phyloP scores from a whole-genome alignment of 352 stramenopile genomes.

The Phytopythium delawarense region DNA sequence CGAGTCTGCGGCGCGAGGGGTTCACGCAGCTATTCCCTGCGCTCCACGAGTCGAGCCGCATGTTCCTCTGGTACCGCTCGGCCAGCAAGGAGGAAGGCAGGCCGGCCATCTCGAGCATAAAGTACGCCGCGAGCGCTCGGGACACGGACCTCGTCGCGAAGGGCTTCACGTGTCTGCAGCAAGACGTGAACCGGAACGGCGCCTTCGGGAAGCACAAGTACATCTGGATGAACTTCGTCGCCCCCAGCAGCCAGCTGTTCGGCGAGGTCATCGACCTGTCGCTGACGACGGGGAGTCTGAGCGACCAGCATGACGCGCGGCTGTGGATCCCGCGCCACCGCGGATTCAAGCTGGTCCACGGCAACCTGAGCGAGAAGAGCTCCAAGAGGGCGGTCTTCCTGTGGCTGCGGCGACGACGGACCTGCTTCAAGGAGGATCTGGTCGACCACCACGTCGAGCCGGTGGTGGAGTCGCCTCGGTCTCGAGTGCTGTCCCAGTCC shows the following conservation, averaged over 20 bases:
- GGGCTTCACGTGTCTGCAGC: constrained; percentile 70
- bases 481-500: constrained; percentile 31
- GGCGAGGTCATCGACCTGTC: constrained; percentile 68
- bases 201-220: constrained; percentile 73
- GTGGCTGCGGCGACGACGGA: constrained; percentile 45
- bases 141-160: constrained; percentile 74
- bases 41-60: constrained; percentile 37
- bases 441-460: constrained; percentile 40
- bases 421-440: constrained; percentile 40
- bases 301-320: constrained; percentile 55
- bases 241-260: constrained; percentile 34
- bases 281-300: constrained; percentile 58
- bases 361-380: constrained; percentile 68
- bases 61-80: constrained; percentile 65
- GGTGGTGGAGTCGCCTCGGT: constrained; percentile 32
- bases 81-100: constrained; percentile 56
- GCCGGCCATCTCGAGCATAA: constrained; percentile 60
- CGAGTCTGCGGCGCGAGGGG: constrained; percentile 45
- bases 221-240: constrained; percentile 64
- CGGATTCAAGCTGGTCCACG: constrained; percentile 68
- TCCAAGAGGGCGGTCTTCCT: constrained; percentile 54
- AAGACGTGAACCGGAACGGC: constrained; percentile 60
- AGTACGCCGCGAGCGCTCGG: constrained; percentile 48
- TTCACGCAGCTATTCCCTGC: constrained; percentile 54
- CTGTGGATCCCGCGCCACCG: constrained; percentile 67